Evolutionary conservation across 2,329 filamentous ascomycete species (phyloP), one percentile per base, ranked within the genome.

Genomic region (Cladosporium sp.): DNA sequence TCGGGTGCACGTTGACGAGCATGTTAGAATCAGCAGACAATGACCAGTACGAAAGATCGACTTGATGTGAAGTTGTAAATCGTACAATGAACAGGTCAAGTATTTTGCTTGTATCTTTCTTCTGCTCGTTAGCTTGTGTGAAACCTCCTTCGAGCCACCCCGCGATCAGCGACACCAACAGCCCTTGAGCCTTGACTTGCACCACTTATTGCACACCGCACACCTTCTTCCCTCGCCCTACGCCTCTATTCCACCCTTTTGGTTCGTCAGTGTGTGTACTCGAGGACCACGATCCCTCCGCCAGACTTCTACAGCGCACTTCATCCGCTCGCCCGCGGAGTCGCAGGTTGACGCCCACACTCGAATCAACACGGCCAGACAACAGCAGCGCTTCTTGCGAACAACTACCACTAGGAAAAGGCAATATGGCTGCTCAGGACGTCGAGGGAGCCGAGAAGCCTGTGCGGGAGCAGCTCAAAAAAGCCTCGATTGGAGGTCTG

Each of bases 401-500:
- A 34, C 34, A 6, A 28, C 5, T 30, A 26, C 23, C 13, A n/a
- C 36, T 10, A n/a, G 34, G 14, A 30, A 14, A 36, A 63, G 21
- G 25, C 16, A 46, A 46, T 14, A 75, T 76, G 74, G 68, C 72
- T 26, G 59, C 65, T 16, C 66, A 72, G 49, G 81, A 83, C 67
- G 77, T 76, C 65, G 81, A 82, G 49, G 78, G 77, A 66, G 82
- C 83, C 67, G 86, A 88, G 74, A 83, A 82, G 66, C 85, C 85
- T 10, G 84, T 88, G 43, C 79, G 86, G 65, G 83, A 88, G 73
- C 85, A 87, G 76, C 77, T 89, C 63, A 84, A 86, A 75, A 84
- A 88, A 71, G 87, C 86, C 3, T 81, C 84, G n/a, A 86, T 89
- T 64, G 60, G 60, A 63, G 83, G 82, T 46, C 56, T 61, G 49